Conservation (phyloP, 306 rosid genomes). For the Pyrus bretschneideri region DNA sequence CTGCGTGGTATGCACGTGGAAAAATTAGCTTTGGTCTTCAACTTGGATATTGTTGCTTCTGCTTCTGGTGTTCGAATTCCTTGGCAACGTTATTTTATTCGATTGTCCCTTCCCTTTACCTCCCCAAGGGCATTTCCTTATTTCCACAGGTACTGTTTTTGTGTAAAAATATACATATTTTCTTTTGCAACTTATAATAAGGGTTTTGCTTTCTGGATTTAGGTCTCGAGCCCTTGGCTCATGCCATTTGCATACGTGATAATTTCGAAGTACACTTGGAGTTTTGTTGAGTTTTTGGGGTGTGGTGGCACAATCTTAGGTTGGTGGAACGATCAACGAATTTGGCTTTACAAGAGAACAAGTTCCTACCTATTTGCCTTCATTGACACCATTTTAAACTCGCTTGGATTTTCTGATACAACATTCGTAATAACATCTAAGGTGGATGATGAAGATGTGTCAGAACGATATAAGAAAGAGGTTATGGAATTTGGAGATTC, state of each 20-base stretch:
- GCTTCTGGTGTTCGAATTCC: constrained; percentile 56
- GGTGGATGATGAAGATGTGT: constrained; percentile 50
- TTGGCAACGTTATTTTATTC: constrained; percentile 50
- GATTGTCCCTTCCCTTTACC: constrained; percentile 59
- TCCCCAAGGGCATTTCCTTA: constrained; percentile 51
- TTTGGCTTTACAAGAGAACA: constrained; percentile 76
- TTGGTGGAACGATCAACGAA: constrained; percentile 84
- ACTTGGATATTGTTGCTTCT: constrained; percentile 45
- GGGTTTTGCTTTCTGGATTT: too few species aligned
- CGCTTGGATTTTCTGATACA: constrained; percentile 36
- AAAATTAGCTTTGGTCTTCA: constrained; percentile 53
- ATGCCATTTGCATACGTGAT: too few species aligned
- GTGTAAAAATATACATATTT: too few species aligned
- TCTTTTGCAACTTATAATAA: too few species aligned
- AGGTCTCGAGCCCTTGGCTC: too few species aligned
- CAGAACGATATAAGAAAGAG: constrained; percentile 36
- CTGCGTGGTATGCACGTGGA: constrained; percentile 46
- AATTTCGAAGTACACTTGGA: too few species aligned
- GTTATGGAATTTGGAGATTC: too few species aligned
- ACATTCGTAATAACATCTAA: constrained; percentile 60
- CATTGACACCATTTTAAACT: constrained; percentile 43
- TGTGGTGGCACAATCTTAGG: constrained; percentile 61
- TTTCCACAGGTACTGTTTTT: neutral
- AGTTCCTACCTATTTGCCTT: constrained; percentile 62
- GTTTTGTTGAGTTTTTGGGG: constrained; percentile 40